Evolutionary conservation across 768 basidiomycete species (phyloP).

Genomic region (Tulasnella sp.): DNA sequence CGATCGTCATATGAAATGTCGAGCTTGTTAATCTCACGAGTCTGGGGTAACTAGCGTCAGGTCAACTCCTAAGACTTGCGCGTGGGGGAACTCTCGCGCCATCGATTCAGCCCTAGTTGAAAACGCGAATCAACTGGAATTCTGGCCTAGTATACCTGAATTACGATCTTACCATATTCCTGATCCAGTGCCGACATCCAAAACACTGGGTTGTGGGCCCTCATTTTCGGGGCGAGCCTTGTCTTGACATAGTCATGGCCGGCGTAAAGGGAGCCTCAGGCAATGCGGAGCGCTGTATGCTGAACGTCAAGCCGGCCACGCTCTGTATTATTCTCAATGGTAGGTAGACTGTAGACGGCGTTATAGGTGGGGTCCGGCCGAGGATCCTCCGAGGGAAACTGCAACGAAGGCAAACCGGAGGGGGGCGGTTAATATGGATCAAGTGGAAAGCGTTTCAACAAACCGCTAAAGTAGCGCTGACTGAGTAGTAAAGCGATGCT

Average conservation of each 20-base stretch:
- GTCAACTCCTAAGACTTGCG: constrained; percentile 21
- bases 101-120: constrained; percentile 15
- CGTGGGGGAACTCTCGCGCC: constrained; percentile 22
- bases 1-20: not conserved
- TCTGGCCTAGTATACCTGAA: too few relatives aligned
- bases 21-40: not conserved
- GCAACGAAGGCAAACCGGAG: not conserved
- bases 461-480: not conserved
- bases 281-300: constrained; percentile 6
- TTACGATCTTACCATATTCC: constrained; percentile 8
- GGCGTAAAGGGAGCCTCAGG: constrained; percentile 12
- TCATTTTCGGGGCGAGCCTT: not conserved
- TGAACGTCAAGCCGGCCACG: constrained; percentile 4
- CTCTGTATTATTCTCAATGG: not conserved
- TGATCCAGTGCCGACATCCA: constrained; percentile 14
- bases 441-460: not conserved
- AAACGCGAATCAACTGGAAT: not conserved
- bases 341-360: not conserved
- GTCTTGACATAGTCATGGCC: not conserved
- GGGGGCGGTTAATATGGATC: not conserved
- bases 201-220: not conserved
- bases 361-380: not conserved
- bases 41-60: not conserved
- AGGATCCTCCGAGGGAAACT: not conserved
- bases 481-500: not conserved